Conservation (phyloP, 2,329 filamentous ascomycete species). For the Proliferodiscus dingleyae region DNA sequence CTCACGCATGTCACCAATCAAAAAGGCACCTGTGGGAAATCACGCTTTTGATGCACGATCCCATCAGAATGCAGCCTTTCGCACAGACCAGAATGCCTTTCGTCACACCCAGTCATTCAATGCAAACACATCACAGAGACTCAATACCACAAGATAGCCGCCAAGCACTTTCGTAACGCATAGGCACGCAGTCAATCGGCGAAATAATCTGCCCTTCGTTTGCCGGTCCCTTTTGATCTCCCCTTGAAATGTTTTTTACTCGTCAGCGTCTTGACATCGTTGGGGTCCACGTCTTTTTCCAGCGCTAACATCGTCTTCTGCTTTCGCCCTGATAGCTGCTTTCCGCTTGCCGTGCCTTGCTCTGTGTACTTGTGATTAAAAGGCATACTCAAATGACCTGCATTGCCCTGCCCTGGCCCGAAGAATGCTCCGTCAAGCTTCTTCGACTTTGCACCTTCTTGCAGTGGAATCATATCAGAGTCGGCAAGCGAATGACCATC, state of each 20-base stretch:
- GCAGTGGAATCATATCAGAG: conserved; percentile 46
- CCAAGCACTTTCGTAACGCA: conserved; percentile 3
- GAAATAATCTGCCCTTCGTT: conserved; percentile 34
- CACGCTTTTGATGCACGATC: conserved; percentile 1
- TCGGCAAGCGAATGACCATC: conserved; percentile 38
- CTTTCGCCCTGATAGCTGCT: conserved; percentile 78
- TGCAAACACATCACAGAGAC: conserved; percentile 1
- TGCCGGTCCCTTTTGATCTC: conserved; percentile 55
- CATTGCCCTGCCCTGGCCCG: conserved; percentile 54
- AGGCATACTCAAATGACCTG: conserved; percentile 67
- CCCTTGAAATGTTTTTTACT: conserved; percentile 95
- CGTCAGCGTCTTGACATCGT: conserved; percentile 60
- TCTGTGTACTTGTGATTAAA: conserved; percentile 88
- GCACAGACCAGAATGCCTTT: conserved; percentile 6
- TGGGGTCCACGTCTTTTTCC: conserved; percentile 78
- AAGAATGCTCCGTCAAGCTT: conserved; percentile 90
- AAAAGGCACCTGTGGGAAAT: not conserved
- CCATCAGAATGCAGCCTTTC: conserved; percentile 2
- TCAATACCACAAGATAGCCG: conserved; percentile 5
- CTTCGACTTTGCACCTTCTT: conserved; percentile 67
- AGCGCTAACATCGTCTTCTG: conserved; percentile 73
- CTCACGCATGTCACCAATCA: conserved; percentile 5
- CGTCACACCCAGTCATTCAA: conserved; percentile 2
- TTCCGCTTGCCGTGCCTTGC: conserved; percentile 61
- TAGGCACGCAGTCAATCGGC: conserved; percentile 21